These are phyloP conservation scores for Sphaerulina vaccinii DNA, from an alignment of 2,329 filamentous ascomycete species.

Conservation along the genomic window DNA sequence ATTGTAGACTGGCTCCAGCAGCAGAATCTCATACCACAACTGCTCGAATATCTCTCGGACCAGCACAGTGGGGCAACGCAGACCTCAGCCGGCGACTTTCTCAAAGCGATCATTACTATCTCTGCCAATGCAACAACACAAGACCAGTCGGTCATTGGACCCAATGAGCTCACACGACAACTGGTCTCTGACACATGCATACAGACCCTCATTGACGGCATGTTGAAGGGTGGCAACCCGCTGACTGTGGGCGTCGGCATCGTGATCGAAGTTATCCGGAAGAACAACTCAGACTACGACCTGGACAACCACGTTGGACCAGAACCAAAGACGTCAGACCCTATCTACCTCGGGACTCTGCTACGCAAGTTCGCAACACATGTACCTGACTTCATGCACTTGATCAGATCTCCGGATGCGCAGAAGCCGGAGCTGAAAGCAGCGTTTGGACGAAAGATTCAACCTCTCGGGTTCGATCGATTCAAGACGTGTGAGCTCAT, in stretches of 20 bases:
- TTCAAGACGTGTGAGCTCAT: constrained; percentile 99
- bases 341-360: constrained; percentile 90
- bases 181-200: constrained; percentile 85
- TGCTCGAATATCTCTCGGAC: constrained; percentile 82
- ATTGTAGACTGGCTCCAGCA: constrained; percentile 96
- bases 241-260: constrained; percentile 95
- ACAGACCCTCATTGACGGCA: constrained; percentile 79
- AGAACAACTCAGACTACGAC: constrained; percentile 99
- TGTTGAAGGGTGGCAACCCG: constrained; percentile 91
- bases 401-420: constrained; percentile 76
- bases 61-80: constrained; percentile 87
- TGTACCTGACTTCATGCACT: constrained; percentile 88
- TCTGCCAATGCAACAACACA: constrained; percentile 97
- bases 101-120: constrained; percentile 98
- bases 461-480: constrained; percentile 91
- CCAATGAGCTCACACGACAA: constrained; percentile 93
- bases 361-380: constrained; percentile 85
- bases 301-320: constrained; percentile 82
- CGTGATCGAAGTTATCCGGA: constrained; percentile 96
- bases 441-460: constrained; percentile 86
- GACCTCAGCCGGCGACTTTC: constrained; percentile 93
- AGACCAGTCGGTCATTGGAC: constrained; percentile 97
- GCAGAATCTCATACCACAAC: constrained; percentile 79
- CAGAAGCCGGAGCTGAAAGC: constrained; percentile 75
- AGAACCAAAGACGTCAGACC: constrained; percentile 80